These are phyloP conservation scores for Fagus sylvatica DNA, from an alignment of 306 rosid genomes.

Conservation along the genomic window DNA sequence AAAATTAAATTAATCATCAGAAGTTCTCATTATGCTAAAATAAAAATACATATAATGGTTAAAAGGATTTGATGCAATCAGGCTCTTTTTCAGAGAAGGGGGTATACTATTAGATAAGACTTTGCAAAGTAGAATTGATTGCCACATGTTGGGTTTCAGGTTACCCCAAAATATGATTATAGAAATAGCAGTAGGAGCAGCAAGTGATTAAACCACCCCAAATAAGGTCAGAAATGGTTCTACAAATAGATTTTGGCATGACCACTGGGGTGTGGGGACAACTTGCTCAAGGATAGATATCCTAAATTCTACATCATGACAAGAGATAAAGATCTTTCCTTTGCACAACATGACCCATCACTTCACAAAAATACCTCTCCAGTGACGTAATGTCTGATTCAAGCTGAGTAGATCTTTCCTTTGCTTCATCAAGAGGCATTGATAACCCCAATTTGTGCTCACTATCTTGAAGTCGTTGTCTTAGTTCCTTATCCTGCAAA, in stretches of 20 bases:
- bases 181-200: not conserved
- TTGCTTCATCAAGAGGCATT: slow-evolving; percentile 85
- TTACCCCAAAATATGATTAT: not conserved
- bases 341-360: not conserved
- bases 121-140: not conserved
- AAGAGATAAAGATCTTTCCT: not conserved
- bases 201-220: not conserved
- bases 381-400: slow-evolving; percentile 75
- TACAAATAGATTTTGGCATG: too few species aligned
- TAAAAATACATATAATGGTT: not conserved
- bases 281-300: too few species aligned
- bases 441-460: slow-evolving; percentile 80
- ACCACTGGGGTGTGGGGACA: too few species aligned
- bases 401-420: slow-evolving; percentile 77
- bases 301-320: too few species aligned
- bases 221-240: too few species aligned
- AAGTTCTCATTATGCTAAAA: not conserved
- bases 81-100: not conserved
- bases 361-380: slow-evolving; percentile 61
- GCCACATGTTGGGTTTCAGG: not conserved
- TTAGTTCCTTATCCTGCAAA: slow-evolving; percentile 71
- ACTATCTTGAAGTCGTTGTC: slow-evolving; percentile 82
- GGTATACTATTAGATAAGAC: not conserved
- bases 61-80: not conserved
- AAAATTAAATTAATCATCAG: not conserved